Conservation (phyloP, 345 rosid genomes). For the Gossypium arboreum region DNA sequence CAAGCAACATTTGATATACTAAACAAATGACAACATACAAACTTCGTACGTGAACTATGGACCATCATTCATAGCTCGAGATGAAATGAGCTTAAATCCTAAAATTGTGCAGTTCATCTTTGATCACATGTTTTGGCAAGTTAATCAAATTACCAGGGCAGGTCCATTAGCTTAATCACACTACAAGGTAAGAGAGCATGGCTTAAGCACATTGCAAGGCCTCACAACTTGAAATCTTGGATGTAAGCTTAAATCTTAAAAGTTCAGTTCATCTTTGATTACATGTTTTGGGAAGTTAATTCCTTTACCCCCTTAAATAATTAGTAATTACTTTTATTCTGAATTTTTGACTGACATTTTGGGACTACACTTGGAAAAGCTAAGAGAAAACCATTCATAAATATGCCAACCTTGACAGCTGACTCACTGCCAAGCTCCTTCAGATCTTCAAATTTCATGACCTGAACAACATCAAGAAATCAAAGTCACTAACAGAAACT, state of each 20-base stretch:
- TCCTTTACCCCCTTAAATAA: neutral
- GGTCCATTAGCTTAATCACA: neutral
- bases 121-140: no score
- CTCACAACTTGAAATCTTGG: neutral
- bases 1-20: neutral
- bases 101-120: neutral
- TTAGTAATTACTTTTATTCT: neutral
- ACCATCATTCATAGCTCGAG: neutral
- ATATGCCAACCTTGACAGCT: conserved; percentile 62
- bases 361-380: neutral
- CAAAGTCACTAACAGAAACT: conserved; percentile 15
- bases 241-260: neutral
- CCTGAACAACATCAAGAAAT: conserved; percentile 35
- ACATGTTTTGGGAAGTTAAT: neutral
- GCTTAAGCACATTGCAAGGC: neutral
- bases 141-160: neutral
- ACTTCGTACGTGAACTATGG: neutral
- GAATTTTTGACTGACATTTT: neutral
- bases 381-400: neutral
- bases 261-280: neutral
- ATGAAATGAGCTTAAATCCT: neutral
- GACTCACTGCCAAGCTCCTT: conserved; percentile 84
- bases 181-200: neutral
- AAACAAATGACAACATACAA: neutral
- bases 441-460: conserved; percentile 94